A percentile compares a stretch with the other conserved stretches of the same genome.
These are phyloP conservation scores for Cyclostephanos invisitatus DNA, from an alignment of 108 stramenopile genomes.

Conservation along the genomic window DNA sequence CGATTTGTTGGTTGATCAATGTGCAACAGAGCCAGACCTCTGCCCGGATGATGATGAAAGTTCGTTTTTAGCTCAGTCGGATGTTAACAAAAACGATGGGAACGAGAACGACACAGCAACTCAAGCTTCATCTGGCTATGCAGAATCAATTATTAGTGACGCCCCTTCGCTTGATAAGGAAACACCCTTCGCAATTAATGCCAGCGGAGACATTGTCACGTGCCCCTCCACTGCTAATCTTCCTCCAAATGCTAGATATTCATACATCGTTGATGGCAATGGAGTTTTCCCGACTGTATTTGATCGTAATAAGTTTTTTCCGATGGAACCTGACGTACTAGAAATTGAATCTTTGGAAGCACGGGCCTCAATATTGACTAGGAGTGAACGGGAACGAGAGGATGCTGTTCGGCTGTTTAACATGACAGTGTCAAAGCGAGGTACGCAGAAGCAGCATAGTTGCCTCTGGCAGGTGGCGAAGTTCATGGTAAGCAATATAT, in stretches of 20 bases:
- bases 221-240: conserved; percentile 57
- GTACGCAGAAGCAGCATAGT: conserved; percentile 72
- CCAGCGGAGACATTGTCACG: conserved; percentile 74
- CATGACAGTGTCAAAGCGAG: conserved; percentile 61
- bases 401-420: conserved; percentile 66
- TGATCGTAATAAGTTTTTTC: conserved; percentile 58
- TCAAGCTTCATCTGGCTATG: conserved; percentile 34
- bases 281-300: conserved; percentile 79
- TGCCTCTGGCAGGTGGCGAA: conserved; percentile 88
- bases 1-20: conserved; percentile 81
- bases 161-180: conserved; percentile 32
- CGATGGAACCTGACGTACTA: conserved; percentile 71
- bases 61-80: conserved; percentile 24
- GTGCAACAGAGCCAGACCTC: conserved; percentile 55
- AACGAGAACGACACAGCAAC: conserved; percentile 43
- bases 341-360: conserved; percentile 55
- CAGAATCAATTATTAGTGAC: conserved; percentile 33
- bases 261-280: conserved; percentile 83
- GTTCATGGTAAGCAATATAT: conserved; percentile 57
- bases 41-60: conserved; percentile 31
- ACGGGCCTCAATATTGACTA: conserved; percentile 65
- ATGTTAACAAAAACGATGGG: conserved; percentile 42
- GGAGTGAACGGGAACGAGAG: conserved; percentile 79
- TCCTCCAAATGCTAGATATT: conserved; percentile 51
- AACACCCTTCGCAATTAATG: conserved; percentile 51